Base-by-base conservation (phyloP, 441 rosid genomes). In the Isatis lusitanica region DNA sequence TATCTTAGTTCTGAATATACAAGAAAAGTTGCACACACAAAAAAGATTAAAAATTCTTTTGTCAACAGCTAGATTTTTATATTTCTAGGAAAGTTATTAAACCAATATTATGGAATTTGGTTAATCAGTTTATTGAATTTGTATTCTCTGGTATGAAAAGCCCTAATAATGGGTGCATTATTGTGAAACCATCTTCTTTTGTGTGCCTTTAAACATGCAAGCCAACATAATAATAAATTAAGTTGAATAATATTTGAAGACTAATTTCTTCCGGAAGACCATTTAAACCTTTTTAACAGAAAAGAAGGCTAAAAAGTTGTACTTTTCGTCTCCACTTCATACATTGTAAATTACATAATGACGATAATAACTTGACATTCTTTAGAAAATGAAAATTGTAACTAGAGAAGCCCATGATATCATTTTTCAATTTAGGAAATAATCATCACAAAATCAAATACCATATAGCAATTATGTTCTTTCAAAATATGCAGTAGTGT, bases 181-280 rank as follows among this genome's bases (percentile, higher is more conserved):
- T 51, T 66, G 69, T 59, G 15, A 71, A 71, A 33, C 58, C 64
- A 66, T 71, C 24, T 43, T 71, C 43, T 59, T 71, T 48, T 77
- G 73, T 77, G 66, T 36, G 59, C 70, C 80, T 51, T 77, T 65
- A 60, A 71, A 71, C 73, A 77, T 71, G 73, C 63, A 66, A 64
- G 68, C 73, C 80, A 63, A 61, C 64, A 71, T 0, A 59, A 43
- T 52, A 71, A 60, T 52, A 71, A 60, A 71, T 35, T 71, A 63
- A 63, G 21, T 46, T 63, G 57, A 47, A 58, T 39, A n/a, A 50
- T 39, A 51, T 3, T 17, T 13, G 35, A 74, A 16, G 65, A 70
- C 47, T 64, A 38, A 15, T 55, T 35, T 56, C 18, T 11, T 18
- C 38, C 44, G 60, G 60, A 36, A 36, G 30, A 69, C 63, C 61